Evolutionary conservation across 805 yeast genomes (phyloP).

Genomic region (Yamadazyma philogaea): DNA sequence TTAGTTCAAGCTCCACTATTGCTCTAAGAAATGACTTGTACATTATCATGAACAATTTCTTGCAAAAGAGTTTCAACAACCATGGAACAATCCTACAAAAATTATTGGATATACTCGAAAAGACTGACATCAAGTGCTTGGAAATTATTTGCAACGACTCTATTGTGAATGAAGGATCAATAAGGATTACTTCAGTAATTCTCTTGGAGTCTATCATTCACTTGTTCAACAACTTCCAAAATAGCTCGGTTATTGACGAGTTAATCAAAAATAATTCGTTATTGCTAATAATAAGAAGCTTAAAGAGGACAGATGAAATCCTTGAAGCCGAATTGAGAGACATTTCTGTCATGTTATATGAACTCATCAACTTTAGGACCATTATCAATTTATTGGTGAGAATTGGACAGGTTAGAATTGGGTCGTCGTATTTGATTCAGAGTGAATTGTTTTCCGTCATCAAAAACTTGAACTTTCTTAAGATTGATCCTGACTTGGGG

Average conservation of each 20-base stretch:
- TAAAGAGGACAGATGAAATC: slow-evolving; percentile 67
- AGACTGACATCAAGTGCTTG: slow-evolving; percentile 58
- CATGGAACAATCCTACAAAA: slow-evolving; percentile 37
- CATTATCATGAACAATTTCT: slow-evolving; percentile 62
- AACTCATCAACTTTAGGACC: slow-evolving; percentile 72
- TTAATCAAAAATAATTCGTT: slow-evolving; percentile 66
- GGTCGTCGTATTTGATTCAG: slow-evolving; percentile 75
- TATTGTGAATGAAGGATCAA: slow-evolving; percentile 70
- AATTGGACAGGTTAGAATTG: slow-evolving; percentile 70
- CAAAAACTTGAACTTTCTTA: slow-evolving; percentile 52
- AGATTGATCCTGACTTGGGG: slow-evolving; percentile 79
- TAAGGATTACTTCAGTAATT: slow-evolving; percentile 72
- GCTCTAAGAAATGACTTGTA: slow-evolving; percentile 76
- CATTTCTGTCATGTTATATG: slow-evolving; percentile 51
- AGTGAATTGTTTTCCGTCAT: slow-evolving; percentile 67
- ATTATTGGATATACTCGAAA: slow-evolving; percentile 51
- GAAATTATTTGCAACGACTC: slow-evolving; percentile 74
- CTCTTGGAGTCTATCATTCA: slow-evolving; percentile 66
- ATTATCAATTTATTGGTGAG: slow-evolving; percentile 66
- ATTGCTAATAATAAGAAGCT: slow-evolving; percentile 58
- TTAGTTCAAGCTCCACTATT: slow-evolving; percentile 65
- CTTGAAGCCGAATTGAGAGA: slow-evolving; percentile 18
- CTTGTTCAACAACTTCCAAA: slow-evolving; percentile 48
- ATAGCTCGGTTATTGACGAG: slow-evolving; percentile 56
- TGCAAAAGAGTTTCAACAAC: slow-evolving; percentile 48